A percentile compares a stretch with the other conserved stretches of the same genome.
These are phyloP conservation scores for Gaeumannomyces sp. DNA, from an alignment of 2,329 filamentous ascomycete genomes.

Conservation along the genomic window DNA sequence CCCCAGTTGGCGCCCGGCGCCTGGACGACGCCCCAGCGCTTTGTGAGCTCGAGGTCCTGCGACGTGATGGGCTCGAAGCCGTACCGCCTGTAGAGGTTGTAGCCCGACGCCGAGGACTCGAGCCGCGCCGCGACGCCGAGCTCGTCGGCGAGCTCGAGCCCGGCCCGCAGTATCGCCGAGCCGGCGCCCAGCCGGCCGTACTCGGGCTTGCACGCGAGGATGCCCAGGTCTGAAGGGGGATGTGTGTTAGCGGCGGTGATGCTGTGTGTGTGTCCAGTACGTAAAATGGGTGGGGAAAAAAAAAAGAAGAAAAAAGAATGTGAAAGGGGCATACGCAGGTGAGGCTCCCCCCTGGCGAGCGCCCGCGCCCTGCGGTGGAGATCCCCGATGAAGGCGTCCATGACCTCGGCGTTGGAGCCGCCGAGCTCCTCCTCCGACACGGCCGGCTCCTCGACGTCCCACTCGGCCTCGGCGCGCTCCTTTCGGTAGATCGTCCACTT, in stretches of 20 bases:
- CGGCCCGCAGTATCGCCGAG: conserved; percentile 21
- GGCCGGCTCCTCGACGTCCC: conserved; percentile 15
- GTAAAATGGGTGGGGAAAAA: background rate
- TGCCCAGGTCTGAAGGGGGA: conserved; percentile 16
- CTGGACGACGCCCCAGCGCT: conserved; percentile 16
- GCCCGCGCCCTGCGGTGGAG: conserved; percentile 16
- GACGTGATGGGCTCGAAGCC: conserved; percentile 22
- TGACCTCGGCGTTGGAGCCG: conserved; percentile 16
- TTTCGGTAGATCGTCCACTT: conserved; percentile 21
- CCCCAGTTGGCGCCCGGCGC: conserved; percentile 22
- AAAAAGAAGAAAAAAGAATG: background rate
- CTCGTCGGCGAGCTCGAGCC: conserved; percentile 21
- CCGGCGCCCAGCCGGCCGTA: conserved; percentile 22
- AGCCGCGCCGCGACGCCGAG: conserved; percentile 19
- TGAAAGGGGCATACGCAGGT: conserved; percentile 19
- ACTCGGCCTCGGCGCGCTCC: conserved; percentile 20
- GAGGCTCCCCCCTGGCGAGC: conserved; percentile 19
- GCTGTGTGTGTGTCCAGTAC: too few relatives aligned
- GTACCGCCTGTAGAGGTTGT: conserved; percentile 21
- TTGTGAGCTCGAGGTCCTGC: conserved; percentile 19
- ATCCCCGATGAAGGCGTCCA: conserved; percentile 21
- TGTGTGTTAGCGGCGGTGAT: background rate
- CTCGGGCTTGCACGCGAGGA: conserved; percentile 19
- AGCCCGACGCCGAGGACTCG: conserved; percentile 23
- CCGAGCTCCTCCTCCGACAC: conserved; percentile 18